Percentiles rank a stretch among this genome's conserved stretches.
Evolutionary conservation across 2,329 filamentous ascomycete species (phyloP).

Genomic region (Scolecobasidium constrictum): DNA sequence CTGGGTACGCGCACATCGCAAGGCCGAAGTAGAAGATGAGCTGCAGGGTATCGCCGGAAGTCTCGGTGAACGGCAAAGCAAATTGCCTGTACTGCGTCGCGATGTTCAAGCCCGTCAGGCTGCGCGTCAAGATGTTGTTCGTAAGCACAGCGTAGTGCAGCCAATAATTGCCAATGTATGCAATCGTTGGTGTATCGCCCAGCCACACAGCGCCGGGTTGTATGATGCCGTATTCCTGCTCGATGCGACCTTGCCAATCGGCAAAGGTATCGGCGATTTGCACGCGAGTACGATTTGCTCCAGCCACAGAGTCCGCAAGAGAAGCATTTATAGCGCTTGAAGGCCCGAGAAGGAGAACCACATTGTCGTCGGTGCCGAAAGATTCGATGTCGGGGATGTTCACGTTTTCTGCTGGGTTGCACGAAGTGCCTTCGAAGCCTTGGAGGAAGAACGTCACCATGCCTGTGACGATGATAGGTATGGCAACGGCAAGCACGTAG

Average conservation of each 20-base stretch:
- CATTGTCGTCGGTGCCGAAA: slow-evolving; percentile 23
- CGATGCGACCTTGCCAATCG: slow-evolving; percentile 58
- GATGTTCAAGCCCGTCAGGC: slow-evolving; percentile 59
- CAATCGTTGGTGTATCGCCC: slow-evolving; percentile 56
- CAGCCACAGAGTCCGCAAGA: slow-evolving; percentile 17
- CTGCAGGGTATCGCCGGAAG: slow-evolving; percentile 63
- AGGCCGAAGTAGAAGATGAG: slow-evolving; percentile 74
- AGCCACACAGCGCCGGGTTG: slow-evolving; percentile 75
- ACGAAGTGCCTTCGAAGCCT: slow-evolving; percentile 39
- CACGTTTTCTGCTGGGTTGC: slow-evolving; percentile 27
- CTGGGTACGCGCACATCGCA: slow-evolving; percentile 66
- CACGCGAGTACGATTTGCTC: slow-evolving; percentile 15
- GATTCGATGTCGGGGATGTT: slow-evolving; percentile 12
- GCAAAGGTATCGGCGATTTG: slow-evolving; percentile 51
- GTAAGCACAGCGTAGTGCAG: slow-evolving; percentile 60
- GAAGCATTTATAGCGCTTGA: slow-evolving; percentile 18
- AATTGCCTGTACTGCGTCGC: slow-evolving; percentile 64
- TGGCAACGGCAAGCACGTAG: slow-evolving; percentile 60
- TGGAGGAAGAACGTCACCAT: slow-evolving; percentile 68
- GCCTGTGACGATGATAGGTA: slow-evolving; percentile 71
- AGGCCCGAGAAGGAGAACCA: slow-evolving; percentile 25
- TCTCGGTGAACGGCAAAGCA: slow-evolving; percentile 59
- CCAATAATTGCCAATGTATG: slow-evolving; percentile 56
- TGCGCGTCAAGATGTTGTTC: slow-evolving; percentile 82
- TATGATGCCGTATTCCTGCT: slow-evolving; percentile 52